Base-by-base conservation (phyloP, 2,329 filamentous ascomycete genomes). In the Colletotrichum caudatum region DNA sequence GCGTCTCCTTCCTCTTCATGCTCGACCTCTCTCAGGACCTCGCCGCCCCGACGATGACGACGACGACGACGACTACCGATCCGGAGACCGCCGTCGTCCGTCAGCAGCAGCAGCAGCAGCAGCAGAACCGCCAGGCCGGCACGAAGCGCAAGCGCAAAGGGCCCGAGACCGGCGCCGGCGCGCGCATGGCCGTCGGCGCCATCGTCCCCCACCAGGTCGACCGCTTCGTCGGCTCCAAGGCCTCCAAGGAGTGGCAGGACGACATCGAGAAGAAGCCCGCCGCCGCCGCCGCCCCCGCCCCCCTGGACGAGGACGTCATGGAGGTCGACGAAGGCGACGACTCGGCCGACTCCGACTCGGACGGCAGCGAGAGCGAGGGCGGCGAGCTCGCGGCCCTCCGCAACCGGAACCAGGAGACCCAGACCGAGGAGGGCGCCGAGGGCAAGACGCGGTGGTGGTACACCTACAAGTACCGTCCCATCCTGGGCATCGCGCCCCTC, bases 391-490 rank as follows among this genome's bases (percentile, higher is more conserved):
- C 78, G 18, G 77, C 79, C 65, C 79, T 83, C 53, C 79, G 80
- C 70, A 77, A 77, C 73, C 74, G 76, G 74, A 66, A 69, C 61
- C 70, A 46, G 64, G 69, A 74, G 46, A 73, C 68, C 35, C 67
- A 72, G 61, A 60, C 60, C 35, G 76, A 76, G 58, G 74, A 69
- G 41, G 46, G 65, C 26, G 68, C 67, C 60, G 64, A 74, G 57
- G 77, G 75, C 68, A 76, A 77, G 73, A 77, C 77, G 73, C 82
- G 81, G 73, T 88, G 84, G 83, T 98, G 94, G 94, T 90, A 91
- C 79, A 97, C 95, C 6, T 94, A 93, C 86, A 97, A 97, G 81
- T 99, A 98, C 82, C 89, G 95, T 70, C 93, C 95, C n/a, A 94
- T 99, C 76, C 85, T 99, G 73, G 96, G 95, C 65, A 82, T 91